Evolutionary conservation across 2,329 filamentous ascomycete species (phyloP).

Genomic region (Zymoseptoria passerinii): DNA sequence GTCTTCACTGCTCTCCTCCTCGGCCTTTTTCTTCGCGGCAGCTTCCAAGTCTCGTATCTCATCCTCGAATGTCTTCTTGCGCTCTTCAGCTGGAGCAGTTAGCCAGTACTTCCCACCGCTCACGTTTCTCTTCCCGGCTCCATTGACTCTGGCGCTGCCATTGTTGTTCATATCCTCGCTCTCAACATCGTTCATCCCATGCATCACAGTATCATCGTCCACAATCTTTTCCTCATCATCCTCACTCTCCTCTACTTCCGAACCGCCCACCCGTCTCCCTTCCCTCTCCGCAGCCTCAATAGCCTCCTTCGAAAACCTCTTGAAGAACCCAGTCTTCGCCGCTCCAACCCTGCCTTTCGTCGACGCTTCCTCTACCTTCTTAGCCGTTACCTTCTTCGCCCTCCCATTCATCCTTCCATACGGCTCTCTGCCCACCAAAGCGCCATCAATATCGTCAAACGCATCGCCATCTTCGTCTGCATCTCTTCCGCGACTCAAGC

Average conservation of each 20-base stretch:
- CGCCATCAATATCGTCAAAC: constrained; percentile 39
- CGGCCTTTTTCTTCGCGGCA: constrained; percentile 14
- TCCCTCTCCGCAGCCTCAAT: not conserved
- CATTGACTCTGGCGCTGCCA: not conserved
- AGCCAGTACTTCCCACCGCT: constrained; percentile 3
- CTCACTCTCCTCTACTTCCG: not conserved
- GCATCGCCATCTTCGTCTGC: constrained; percentile 17
- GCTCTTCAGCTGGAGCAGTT: constrained; percentile 8
- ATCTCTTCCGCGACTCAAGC: not conserved
- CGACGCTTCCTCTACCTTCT: constrained; percentile 8
- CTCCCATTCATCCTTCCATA: constrained; percentile 7
- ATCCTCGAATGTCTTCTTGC: constrained; percentile 27
- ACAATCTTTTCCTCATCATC: not conserved
- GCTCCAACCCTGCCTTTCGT: not conserved
- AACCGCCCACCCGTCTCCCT: not conserved
- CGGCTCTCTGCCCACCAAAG: constrained; percentile 18
- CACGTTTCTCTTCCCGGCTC: not conserved
- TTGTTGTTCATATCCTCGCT: not conserved
- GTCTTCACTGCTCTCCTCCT: constrained; percentile 15
- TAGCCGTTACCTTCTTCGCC: constrained; percentile 6
- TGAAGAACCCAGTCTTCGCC: constrained; percentile 21
- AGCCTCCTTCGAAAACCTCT: constrained; percentile 17
- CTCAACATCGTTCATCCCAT: not conserved
- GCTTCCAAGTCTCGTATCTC: constrained; percentile 26
- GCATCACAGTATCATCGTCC: not conserved